Conservation (phyloP, 371 early-diverging fungal genomes). For the Zopfochytrium polystomum region DNA sequence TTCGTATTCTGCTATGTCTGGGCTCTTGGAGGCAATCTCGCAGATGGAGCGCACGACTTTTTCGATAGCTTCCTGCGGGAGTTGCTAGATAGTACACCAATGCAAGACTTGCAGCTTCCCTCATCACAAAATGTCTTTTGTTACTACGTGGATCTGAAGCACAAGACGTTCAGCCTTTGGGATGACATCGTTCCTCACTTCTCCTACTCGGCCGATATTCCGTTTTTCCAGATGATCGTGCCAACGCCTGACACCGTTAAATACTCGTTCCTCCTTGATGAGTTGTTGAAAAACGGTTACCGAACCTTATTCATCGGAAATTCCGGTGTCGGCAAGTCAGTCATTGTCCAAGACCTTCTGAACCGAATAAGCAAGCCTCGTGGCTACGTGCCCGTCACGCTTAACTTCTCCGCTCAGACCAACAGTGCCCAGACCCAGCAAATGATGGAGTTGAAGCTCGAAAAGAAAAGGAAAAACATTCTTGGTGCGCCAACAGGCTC, state of each 20-base stretch:
- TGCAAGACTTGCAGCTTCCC: slow-evolving; percentile 47
- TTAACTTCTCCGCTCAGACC: slow-evolving; percentile 60
- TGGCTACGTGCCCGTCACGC: slow-evolving; percentile 39
- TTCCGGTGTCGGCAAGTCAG: slow-evolving; percentile 58
- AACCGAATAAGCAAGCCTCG: slow-evolving; percentile 39
- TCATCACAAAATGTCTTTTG: slow-evolving; percentile 46
- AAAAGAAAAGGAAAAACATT: slow-evolving; percentile 59
- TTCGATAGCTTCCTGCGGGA: slow-evolving; percentile 56
- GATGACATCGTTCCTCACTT: slow-evolving; percentile 54
- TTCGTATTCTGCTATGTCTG: slow-evolving; percentile 57
- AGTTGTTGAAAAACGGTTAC: slow-evolving; percentile 42
- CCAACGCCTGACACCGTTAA: slow-evolving; percentile 57
- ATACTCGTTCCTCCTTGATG: slow-evolving; percentile 50
- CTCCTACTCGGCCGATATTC: slow-evolving; percentile 45
- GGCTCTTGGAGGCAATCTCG: slow-evolving; percentile 53
- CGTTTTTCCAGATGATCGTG: slow-evolving; percentile 61
- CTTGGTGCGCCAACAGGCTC: slow-evolving; percentile 51
- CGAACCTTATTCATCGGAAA: slow-evolving; percentile 52
- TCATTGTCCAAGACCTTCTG: slow-evolving; percentile 51
- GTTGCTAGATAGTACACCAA: slow-evolving; percentile 39
- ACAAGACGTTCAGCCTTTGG: slow-evolving; percentile 44
- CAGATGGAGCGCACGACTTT: slow-evolving; percentile 52
- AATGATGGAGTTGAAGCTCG: slow-evolving; percentile 57
- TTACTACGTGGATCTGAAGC: slow-evolving; percentile 48
- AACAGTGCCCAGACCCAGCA: slow-evolving; percentile 54